phyloP scores from a whole-genome alignment of 192 early-diverging fungal genomes.

The Coemansia sp. region DNA sequence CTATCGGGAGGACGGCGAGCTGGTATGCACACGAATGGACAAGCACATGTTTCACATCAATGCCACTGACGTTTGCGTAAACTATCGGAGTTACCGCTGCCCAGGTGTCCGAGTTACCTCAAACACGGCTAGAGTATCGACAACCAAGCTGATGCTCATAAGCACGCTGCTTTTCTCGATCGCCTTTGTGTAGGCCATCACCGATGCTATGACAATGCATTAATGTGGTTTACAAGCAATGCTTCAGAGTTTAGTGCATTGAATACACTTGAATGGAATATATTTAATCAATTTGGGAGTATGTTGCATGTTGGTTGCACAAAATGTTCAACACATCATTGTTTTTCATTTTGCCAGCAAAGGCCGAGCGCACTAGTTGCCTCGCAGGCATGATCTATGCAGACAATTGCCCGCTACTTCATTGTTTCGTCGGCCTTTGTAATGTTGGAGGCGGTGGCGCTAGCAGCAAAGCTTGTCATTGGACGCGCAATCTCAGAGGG shows the following conservation, averaged over 20 bases:
- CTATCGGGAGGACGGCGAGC: conserved; percentile 7
- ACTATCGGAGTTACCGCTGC: conserved; percentile 26
- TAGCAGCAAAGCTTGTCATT: background rate
- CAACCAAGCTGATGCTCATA: conserved; percentile 13
- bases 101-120: conserved; percentile 18
- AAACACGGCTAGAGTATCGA: conserved; percentile 1
- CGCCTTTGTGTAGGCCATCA: background rate
- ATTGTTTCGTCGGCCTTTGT: background rate
- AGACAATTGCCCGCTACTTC: background rate
- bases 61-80: conserved; percentile 22
- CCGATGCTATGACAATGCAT: background rate
- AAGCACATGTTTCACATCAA: conserved; percentile 18
- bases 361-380: conserved; percentile 2
- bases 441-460: background rate
- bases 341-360: background rate
- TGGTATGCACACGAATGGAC: conserved; percentile 34
- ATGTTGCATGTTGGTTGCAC: background rate
- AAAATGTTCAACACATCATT: background rate
- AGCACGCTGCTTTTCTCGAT: conserved; percentile 11
- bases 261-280: background rate
- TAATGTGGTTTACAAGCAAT: background rate
- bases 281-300: background rate
- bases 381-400: background rate
- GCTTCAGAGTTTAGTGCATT: background rate
- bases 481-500: background rate